A percentile compares a stretch with the other conserved stretches of the same genome.
Conservation (phyloP, 352 stramenopile genomes). For the Phytophthora vignae region DNA sequence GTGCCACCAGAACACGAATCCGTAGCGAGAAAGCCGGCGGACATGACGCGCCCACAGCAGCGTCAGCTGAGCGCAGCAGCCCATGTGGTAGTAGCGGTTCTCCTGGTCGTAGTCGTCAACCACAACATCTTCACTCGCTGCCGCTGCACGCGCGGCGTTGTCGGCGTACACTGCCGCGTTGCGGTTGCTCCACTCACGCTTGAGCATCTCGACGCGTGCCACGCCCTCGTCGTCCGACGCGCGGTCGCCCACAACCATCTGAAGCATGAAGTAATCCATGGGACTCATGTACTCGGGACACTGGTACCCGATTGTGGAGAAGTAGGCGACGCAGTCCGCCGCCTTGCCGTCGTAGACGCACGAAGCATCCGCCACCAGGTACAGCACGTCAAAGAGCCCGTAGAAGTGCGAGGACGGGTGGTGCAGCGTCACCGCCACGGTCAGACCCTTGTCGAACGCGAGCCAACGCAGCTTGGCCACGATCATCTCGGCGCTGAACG, state of each 20-base stretch:
- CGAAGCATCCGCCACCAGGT: conserved; percentile 55
- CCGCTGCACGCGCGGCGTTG: conserved; percentile 20
- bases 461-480: conserved; percentile 69
- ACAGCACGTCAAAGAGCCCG: conserved; percentile 62
- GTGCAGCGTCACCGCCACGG: conserved; percentile 92
- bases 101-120: conserved; percentile 33
- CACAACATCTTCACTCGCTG: conserved; percentile 16
- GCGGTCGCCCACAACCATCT: conserved; percentile 48
- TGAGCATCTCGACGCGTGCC: conserved; percentile 41
- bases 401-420: conserved; percentile 82
- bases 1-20: conserved; percentile 49
- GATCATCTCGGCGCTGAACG: conserved; percentile 69
- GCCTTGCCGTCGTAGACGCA: conserved; percentile 71
- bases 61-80: conserved; percentile 41
- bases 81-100: conserved; percentile 42
- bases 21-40: conserved; percentile 54
- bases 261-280: conserved; percentile 72
- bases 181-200: conserved; percentile 39
- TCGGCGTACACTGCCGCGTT: conserved; percentile 31
- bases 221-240: conserved; percentile 37
- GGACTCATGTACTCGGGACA: conserved; percentile 70
- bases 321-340: conserved; percentile 57
- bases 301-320: conserved; percentile 51
- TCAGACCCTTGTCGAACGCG: conserved; percentile 77
- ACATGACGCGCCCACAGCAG: conserved; percentile 45